Base-by-base conservation (phyloP, 805 yeast species). In the Vanderwaltozyma polyspora region DNA sequence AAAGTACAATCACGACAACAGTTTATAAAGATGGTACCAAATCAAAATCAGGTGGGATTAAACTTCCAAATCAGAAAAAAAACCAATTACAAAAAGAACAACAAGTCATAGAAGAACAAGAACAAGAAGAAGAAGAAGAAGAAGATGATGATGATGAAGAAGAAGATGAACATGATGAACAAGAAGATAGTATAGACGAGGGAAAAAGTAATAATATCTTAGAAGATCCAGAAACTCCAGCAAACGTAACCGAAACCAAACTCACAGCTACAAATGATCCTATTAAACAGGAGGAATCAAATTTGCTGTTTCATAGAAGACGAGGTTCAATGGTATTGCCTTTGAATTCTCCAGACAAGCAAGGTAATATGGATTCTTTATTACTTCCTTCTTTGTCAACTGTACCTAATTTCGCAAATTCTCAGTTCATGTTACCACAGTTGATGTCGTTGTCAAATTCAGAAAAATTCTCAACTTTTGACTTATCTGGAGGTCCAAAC, bases 361-460 rank as follows among this genome's bases (percentile, higher is more conserved):
- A n/a, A 18, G 40, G 37, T 13, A 35, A 29, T 11, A 35, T 45
- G 37, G 55, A 49, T 26, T 42, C 42, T n/a, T 23, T 51, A 14
- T 34, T 49, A 11, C 33, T 49, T 23, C 55, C 55, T 18, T 53
- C 54, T 6, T 28, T 49, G 25, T 39, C 44, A 42, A 32, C 40
- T 25, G 33, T 49, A 25, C 35, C 61, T 55, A 35, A 26, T 46
- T 21, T 25, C 21, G 35, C 21, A 35, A 37, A 29, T 25, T 3
- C 32, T 12, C 39, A 37, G 25, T 48, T 39, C 26, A 37, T 30
- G 14, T 45, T 40, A 25, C 50, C 39, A 26, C 46, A 38, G 14
- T 25, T 34, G n/a, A 34, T 34, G 36, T 34, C 36, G 25, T 11
- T 34, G 23, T 34, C 36, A 6, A 34, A 24, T 9, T 34, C 36